A percentile compares a stretch with the other conserved stretches of the same genome.
These are phyloP conservation scores for Citrus glauca DNA, from an alignment of 345 rosid species.

Conservation along the genomic window DNA sequence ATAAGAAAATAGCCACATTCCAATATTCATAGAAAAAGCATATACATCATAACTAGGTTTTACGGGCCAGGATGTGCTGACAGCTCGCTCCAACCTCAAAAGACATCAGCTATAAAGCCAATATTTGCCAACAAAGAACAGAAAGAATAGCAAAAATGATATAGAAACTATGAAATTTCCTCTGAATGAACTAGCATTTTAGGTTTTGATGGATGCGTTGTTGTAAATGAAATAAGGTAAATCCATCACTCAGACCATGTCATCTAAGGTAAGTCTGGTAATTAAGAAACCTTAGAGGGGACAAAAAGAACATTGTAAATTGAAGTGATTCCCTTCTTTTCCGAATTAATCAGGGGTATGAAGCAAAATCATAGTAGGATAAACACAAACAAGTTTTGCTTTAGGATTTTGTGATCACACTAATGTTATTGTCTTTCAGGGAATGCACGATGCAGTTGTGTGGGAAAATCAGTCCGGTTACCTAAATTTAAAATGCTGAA, in stretches of 20 bases:
- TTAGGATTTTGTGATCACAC: not conserved
- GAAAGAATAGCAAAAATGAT: not conserved
- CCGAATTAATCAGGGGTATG: not conserved
- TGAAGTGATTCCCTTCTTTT: not conserved
- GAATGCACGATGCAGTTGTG: constrained; percentile 35
- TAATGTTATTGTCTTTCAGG: constrained; percentile 19
- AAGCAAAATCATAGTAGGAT: constrained; percentile 1
- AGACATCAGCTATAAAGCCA: not conserved
- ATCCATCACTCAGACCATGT: constrained; percentile 1
- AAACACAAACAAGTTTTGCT: not conserved
- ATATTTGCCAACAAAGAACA: not conserved
- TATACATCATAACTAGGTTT: not conserved
- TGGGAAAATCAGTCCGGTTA: constrained; percentile 32
- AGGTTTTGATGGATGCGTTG: not conserved
- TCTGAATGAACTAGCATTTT: not conserved
- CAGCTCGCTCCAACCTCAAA: not conserved
- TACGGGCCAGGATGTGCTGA: not conserved
- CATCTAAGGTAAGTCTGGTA: not conserved
- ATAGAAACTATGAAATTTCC: not conserved
- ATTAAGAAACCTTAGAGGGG: not conserved
- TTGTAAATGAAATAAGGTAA: not conserved
- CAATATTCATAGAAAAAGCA: not conserved
- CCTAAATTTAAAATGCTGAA: constrained; percentile 39
- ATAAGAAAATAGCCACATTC: not conserved
- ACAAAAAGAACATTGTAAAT: not conserved